Evolutionary conservation across 768 basidiomycete genomes (phyloP).

Genomic region (Nidularia sp.): DNA sequence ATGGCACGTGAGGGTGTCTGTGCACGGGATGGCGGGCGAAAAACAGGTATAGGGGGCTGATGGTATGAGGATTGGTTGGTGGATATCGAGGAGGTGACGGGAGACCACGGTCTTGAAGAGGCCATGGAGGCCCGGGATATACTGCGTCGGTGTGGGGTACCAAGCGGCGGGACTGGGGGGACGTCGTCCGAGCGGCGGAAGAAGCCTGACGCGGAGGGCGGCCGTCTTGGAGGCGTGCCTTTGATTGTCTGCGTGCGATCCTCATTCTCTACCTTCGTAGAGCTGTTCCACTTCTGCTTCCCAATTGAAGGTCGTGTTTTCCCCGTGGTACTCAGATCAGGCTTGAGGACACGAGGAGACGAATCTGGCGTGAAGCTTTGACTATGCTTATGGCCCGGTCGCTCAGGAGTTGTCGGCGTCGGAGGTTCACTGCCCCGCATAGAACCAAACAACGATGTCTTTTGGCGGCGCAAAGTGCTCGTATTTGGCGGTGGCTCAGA

Average conservation of each 20-base stretch:
- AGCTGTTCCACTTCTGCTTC: constrained; percentile 75
- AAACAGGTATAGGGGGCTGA: constrained; percentile 28
- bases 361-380: constrained; percentile 71
- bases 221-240: constrained; percentile 45
- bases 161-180: constrained; percentile 43
- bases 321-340: constrained; percentile 29
- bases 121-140: constrained; percentile 71
- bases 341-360: constrained; percentile 42
- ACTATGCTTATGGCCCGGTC: constrained; percentile 62
- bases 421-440: constrained; percentile 39
- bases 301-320: constrained; percentile 24
- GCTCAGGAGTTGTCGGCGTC: constrained; percentile 50
- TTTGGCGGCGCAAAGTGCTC: constrained; percentile 43
- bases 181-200: constrained; percentile 29
- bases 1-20: constrained; percentile 50
- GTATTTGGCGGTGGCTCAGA: constrained; percentile 47
- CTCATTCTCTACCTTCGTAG: constrained; percentile 67
- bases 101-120: constrained; percentile 80
- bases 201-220: constrained; percentile 41
- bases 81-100: constrained; percentile 66
- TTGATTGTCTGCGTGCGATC: constrained; percentile 42
- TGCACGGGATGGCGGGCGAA: constrained; percentile 52
- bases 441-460: constrained; percentile 57
- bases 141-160: constrained; percentile 57
- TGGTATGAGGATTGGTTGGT: constrained; percentile 53